Base-by-base conservation (phyloP, 2,329 filamentous ascomycete genomes). In the Cladorrhinum sp. region DNA sequence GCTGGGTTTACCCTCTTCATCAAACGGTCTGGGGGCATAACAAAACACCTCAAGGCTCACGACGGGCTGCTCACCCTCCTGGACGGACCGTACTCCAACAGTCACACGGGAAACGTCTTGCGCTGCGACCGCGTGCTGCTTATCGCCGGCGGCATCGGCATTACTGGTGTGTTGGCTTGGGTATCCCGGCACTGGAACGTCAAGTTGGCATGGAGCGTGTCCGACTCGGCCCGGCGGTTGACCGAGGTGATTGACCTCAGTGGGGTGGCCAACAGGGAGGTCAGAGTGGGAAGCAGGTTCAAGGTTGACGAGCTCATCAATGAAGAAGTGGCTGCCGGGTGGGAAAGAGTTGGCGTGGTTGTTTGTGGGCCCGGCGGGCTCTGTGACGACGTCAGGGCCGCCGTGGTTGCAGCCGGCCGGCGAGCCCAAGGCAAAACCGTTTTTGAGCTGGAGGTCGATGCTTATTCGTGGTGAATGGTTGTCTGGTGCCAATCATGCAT, bases 101-200 rank as follows among this genome's bases (percentile, higher is more conserved):
- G 64, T 50, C 64, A 66, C 2, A 68, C 63, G 25, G 29, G 54
- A 0, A 57, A 62, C 9, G 58, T 76, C 6, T 66, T 73, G 4
- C 59, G 51, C 1, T 72, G 68, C 49, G 74, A 76, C 55, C 65
- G 70, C 1, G 55, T 81, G 1, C 59, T 81, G 9, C 72, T 77
- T 41, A 73, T 81, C 50, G 76, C 70, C 2, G 79, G 80, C 13
- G 79, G 79, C 10, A 77, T 81, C 24, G 79, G 79, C 38, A 78
- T 82, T 62, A 80, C 78, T 0, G 76, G 72, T 2, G 56, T 77
- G 24, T 61, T 81, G 0, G 71, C 75, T 2, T 72, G 70, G 49
- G 38, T 75, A 1, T 57, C 62, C 20, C 58, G 58, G 27, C 75
- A 76, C 53, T 41, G 57, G 22, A 77, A 74, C 57, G 57, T 72